Base-by-base conservation (phyloP, 192 early-diverging fungal genomes). In the Linnemannia exigua region DNA sequence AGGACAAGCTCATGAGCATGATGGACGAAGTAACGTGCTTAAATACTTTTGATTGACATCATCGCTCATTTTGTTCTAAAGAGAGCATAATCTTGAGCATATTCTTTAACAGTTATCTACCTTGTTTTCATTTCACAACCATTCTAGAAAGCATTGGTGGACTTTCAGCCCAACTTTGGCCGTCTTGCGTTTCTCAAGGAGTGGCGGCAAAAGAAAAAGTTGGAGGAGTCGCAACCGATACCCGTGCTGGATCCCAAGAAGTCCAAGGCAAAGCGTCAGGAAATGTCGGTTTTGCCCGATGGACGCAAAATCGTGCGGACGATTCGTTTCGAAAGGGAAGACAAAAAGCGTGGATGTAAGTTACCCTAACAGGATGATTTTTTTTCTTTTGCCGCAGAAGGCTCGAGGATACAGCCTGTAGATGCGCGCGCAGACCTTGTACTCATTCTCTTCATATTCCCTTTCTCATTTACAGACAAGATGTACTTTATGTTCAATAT, bases 131-230 rank as follows among this genome's bases (percentile, higher is more conserved):
- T 54, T 52, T 76, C 48, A 48, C 37, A 58, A 77, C 68, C 69
- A 11, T 15, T 76, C 61, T 79, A 88, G 54, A 89, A 91, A 82
- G 84, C 89, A 44, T 35, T 70, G 16, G 88, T 90, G 70, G 89
- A 89, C 48, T 95, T 95, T 61, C 91, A 94, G 82, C 94, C 91
- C 22, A 94, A 92, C 82, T 95, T 95, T 88, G 91, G 87, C 50
- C 92, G 92, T 35, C 89, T 95, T 14, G 90, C 94, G 25, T 93
- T 92, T 84, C 89, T 95, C 72, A 91, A 91, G 75, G 94, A 95
- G 38, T 94, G 94, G 93, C 90, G 94, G 31, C 87, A 91, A 63
- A 93, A 92, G 87, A 92, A 93, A 63, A 82, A 88, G 48, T 85
- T 88, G 70, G 84, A 79, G 67, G 91, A 90, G n/a, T 86, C 89